phyloP scores from a whole-genome alignment of 306 rosid genomes.

The Rosa multiflora region DNA sequence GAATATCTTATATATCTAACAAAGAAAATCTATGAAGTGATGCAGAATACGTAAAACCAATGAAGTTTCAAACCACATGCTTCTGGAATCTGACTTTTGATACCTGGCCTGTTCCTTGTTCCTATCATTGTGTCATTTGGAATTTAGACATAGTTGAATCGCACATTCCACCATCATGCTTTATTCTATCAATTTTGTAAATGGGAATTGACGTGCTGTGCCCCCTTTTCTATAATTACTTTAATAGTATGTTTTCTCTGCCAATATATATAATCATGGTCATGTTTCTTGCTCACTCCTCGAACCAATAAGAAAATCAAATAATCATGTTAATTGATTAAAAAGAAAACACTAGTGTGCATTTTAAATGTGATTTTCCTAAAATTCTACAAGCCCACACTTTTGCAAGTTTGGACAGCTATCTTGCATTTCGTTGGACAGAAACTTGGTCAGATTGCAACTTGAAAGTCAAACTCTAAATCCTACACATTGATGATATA shows the following conservation, averaged over 20 bases:
- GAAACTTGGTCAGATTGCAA: not conserved
- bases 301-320: not conserved
- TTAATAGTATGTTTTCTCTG: not conserved
- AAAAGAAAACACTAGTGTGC: not conserved
- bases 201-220: not conserved
- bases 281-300: constrained; percentile 4
- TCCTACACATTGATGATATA: not conserved
- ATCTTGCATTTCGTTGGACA: not conserved
- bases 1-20: not conserved
- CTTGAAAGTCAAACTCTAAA: not conserved
- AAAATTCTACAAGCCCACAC: not conserved
- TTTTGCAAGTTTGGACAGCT: not conserved
- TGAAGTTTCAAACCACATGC: not conserved
- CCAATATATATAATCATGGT: constrained; percentile 5
- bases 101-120: constrained; percentile 6
- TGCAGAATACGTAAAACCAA: not conserved
- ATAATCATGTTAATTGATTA: not conserved
- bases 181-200: not conserved
- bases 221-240: not conserved
- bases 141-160: not conserved
- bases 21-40: not conserved
- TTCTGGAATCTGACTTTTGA: not conserved
- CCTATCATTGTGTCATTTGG: not conserved
- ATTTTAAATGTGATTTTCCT: not conserved
- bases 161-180: not conserved